A percentile compares a stretch with the other conserved stretches of the same genome.
Evolutionary conservation across 2,329 filamentous ascomycete genomes (phyloP).

Genomic region (Colletotrichum lupini): DNA sequence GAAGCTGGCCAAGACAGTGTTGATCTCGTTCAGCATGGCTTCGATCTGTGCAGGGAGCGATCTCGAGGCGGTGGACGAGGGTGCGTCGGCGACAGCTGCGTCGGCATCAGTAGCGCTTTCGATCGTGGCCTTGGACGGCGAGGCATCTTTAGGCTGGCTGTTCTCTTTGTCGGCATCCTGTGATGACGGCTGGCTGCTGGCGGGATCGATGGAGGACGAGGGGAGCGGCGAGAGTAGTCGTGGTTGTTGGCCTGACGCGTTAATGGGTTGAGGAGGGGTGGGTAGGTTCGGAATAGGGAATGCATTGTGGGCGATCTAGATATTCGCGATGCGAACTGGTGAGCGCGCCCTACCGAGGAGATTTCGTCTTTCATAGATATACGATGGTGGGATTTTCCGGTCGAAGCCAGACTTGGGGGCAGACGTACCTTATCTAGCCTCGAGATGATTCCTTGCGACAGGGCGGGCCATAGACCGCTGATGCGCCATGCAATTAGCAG

Average conservation of each 20-base stretch:
- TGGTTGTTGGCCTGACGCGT: conserved; percentile 49
- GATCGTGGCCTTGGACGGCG: conserved; percentile 46
- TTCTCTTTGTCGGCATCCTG: conserved; percentile 78
- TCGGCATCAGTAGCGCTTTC: conserved; percentile 44
- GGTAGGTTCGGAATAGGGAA: conserved; percentile 78
- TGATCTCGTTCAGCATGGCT: conserved; percentile 71
- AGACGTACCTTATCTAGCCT: conserved; percentile 72
- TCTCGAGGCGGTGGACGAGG: conserved; percentile 49
- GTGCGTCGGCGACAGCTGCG: conserved; percentile 40
- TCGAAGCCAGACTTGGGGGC: not conserved
- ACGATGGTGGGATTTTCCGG: conserved; percentile 46
- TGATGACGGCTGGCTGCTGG: conserved; percentile 50
- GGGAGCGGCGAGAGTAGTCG: conserved; percentile 58
- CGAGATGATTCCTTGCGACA: conserved; percentile 73
- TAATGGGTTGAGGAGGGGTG: conserved; percentile 52
- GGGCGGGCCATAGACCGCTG: conserved; percentile 76
- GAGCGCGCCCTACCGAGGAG: conserved; percentile 19
- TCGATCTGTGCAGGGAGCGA: conserved; percentile 73
- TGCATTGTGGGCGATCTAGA: conserved; percentile 77
- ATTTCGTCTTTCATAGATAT: conserved; percentile 45
- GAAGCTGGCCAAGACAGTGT: conserved; percentile 75
- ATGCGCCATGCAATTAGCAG: conserved; percentile 42
- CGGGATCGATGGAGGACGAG: conserved; percentile 54
- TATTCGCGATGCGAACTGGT: conserved; percentile 27
- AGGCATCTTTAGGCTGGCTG: conserved; percentile 52